These are phyloP conservation scores for Eragrostis curvula DNA, from an alignment of 176 grass and related monocot species.

Conservation along the genomic window DNA sequence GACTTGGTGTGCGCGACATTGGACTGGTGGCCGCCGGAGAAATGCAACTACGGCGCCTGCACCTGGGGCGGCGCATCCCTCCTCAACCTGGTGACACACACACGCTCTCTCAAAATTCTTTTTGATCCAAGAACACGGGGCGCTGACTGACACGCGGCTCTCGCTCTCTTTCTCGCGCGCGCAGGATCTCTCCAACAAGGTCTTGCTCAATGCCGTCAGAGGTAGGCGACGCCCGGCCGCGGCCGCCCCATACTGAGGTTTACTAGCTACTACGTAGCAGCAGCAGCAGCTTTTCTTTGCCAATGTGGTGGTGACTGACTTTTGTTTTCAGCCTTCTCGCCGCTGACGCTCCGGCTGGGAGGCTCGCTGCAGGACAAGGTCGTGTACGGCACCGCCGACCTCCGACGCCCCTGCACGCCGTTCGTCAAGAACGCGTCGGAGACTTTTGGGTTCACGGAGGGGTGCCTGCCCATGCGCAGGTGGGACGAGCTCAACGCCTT, in stretches of 20 bases:
- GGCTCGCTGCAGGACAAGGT: constrained; percentile 74
- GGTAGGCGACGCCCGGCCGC: constrained; percentile 54
- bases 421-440: constrained; percentile 62
- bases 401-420: constrained; percentile 39
- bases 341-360: constrained; percentile 69
- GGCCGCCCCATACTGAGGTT: not conserved
- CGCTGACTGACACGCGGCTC: constrained; percentile 9
- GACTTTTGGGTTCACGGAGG: constrained; percentile 66
- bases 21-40: constrained; percentile 99
- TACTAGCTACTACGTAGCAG: no score
- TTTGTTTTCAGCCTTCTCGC: constrained; percentile 58
- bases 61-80: constrained; percentile 77
- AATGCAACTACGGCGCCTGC: constrained; percentile 96
- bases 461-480: constrained; percentile 73
- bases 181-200: constrained; percentile 87
- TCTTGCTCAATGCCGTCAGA: constrained; percentile 82
- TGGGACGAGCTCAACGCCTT: constrained; percentile 78
- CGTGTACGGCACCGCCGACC: constrained; percentile 43
- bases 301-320: not conserved
- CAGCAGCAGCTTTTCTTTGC: not conserved
- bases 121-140: not conserved
- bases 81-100: constrained; percentile 72
- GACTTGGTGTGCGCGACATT: constrained; percentile 91
- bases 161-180: no score
- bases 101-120: not conserved